Evolutionary conservation across 177 flowering plant genomes (phyloP), one percentile per base, ranked within the genome.

Genomic region (Tripterygium wilfordii): DNA sequence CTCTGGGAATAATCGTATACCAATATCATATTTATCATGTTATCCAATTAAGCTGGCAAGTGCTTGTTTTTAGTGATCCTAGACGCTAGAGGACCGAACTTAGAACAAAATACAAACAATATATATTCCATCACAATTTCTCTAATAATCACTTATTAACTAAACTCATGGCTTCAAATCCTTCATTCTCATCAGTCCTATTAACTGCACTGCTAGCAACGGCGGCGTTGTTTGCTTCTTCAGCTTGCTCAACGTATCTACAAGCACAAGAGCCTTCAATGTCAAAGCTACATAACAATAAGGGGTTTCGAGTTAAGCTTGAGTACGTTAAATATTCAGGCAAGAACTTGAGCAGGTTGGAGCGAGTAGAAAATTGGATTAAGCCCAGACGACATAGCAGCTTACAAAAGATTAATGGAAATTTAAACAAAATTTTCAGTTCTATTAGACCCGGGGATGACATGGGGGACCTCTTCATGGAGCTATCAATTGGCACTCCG

Each of bases 381-480:
- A 61, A 62, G 43, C 77, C 94, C 0, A 82, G 85, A 3, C 54
- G 26, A 5, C 43, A 57, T n/a, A n/a, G n/a, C 20, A 56, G 94
- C 42, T 16, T 82, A 35, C 63, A 72, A 13, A 66, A 68, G 56
- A 59, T 83, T 10, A 67, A 26, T n/a, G 54, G 64, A 8, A 49
- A 60, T 0, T 29, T 51, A 1, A n/a, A 53, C 2, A 19, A 35
- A 17, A 8, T 24, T 38, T 2, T 63, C 53, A 9, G 35, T 81
- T 72, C 80, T 0, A 57, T 81, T 6, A 62, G 57, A 27, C 61
- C 79, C 0, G 96, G 96, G 0, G 72, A 57, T 23, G n/a, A n/a
- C n/a, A n/a, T n/a, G n/a, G 90, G 97, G 0, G 98, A 90, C 66
- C 88, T 66, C 27, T 60, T 90, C 17, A 76, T 88, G 84, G 57